Evolutionary conservation across 139 green algal genomes (phyloP).

Genomic region (Haematococcus lacustris): DNA sequence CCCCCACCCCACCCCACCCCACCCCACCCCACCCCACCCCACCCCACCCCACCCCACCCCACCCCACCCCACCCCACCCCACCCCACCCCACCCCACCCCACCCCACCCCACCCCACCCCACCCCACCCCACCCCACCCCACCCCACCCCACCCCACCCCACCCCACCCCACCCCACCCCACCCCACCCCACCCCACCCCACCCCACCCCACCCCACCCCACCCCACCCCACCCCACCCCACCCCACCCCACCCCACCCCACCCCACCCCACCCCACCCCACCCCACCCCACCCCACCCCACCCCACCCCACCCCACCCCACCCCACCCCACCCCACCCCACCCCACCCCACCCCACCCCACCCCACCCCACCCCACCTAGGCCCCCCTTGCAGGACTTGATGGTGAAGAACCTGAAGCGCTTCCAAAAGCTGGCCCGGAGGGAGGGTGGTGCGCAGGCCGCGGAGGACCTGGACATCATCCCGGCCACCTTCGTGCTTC

Average conservation of each 20-base stretch:
- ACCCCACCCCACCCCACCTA: not conserved
- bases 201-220: not conserved
- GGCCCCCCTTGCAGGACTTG: conserved; percentile 40
- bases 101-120: too few relatives aligned
- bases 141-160: too few relatives aligned
- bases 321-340: not conserved
- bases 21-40: too few relatives aligned
- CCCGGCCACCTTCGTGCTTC: conserved; percentile 57
- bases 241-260: not conserved
- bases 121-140: too few relatives aligned
- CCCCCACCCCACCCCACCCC: too few relatives aligned
- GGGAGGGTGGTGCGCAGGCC: conserved; percentile 23
- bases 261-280: not conserved
- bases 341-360: not conserved
- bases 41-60: too few relatives aligned
- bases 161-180: too few relatives aligned
- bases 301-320: not conserved
- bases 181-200: too few relatives aligned
- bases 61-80: too few relatives aligned
- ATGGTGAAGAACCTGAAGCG: conserved; percentile 83
- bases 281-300: not conserved
- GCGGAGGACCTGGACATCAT: conserved; percentile 46
- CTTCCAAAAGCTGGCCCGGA: conserved; percentile 43
- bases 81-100: too few relatives aligned
- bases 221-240: not conserved